These are phyloP conservation scores for Naegleria lovaniensis DNA, from an alignment of 208 protist species.

Conservation along the genomic window DNA sequence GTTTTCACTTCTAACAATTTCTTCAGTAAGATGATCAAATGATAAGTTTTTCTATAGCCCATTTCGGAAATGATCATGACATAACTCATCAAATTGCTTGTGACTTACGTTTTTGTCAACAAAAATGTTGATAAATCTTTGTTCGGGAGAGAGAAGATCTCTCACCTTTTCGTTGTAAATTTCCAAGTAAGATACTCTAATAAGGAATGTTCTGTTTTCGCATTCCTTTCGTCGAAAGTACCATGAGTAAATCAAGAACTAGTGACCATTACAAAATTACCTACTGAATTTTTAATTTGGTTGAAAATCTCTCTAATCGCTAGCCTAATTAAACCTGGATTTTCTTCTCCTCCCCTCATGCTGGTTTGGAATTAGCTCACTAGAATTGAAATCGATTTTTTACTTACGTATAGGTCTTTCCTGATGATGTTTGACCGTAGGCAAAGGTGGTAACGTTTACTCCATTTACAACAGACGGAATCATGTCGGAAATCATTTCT, in stretches of 20 bases:
- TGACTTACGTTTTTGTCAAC: constrained; percentile 24
- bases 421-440: constrained; percentile 81
- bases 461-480: constrained; percentile 49
- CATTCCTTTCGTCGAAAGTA: neutral
- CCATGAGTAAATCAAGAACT: no score
- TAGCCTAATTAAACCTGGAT: constrained; percentile 31
- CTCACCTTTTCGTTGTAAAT: constrained; percentile 46
- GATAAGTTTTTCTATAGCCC: neutral
- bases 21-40: constrained; percentile 35
- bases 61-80: neutral
- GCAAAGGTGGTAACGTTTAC: constrained; percentile 87
- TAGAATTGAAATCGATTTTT: no score
- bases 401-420: constrained; percentile 47
- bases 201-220: constrained; percentile 14
- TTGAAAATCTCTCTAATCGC: constrained; percentile 32
- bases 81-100: neutral
- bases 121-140: constrained; percentile 12
- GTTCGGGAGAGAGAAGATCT: constrained; percentile 30
- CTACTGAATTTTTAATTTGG: constrained; percentile 24
- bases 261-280: no score
- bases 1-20: constrained; percentile 49
- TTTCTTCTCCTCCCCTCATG: constrained; percentile 51
- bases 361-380: constrained; percentile 36
- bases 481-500: neutral
- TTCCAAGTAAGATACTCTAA: constrained; percentile 31